Percentiles rank a stretch among this genome's conserved stretches.
phyloP scores from a whole-genome alignment of 2,329 filamentous ascomycete genomes.

The Bipolaris gigantea region DNA sequence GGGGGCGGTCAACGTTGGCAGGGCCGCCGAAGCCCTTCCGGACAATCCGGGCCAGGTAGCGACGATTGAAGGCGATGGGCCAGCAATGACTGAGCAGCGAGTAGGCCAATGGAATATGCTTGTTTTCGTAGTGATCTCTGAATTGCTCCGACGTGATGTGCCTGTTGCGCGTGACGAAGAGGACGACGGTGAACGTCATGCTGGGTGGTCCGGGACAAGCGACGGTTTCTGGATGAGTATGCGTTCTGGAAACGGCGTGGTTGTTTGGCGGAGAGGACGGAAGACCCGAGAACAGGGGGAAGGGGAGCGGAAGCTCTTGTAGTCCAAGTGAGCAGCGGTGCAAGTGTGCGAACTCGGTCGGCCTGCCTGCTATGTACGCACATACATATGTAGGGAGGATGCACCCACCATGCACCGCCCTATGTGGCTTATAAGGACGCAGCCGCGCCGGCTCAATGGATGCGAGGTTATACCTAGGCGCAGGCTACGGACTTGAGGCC shows the following conservation, averaged over 20 bases:
- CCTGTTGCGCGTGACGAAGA: constrained; percentile 31
- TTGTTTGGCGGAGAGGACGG: not conserved
- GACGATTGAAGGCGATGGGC: constrained; percentile 28
- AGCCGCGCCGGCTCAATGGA: too few species aligned
- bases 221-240: not conserved
- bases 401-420: too few species aligned
- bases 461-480: constrained; percentile 3
- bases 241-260: not conserved
- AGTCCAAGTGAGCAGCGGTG: not conserved
- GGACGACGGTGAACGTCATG: constrained; percentile 32
- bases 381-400: too few species aligned
- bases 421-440: too few species aligned
- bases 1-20: constrained; percentile 28
- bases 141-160: constrained; percentile 29
- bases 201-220: not conserved
- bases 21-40: constrained; percentile 32
- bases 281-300: too few species aligned
- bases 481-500: constrained; percentile 9
- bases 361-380: too few species aligned
- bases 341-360: not conserved
- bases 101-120: constrained; percentile 30
- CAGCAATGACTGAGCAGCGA: constrained; percentile 23
- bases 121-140: constrained; percentile 33
- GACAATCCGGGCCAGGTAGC: constrained; percentile 30
- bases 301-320: too few species aligned